Evolutionary conservation across 345 rosid species (phyloP), one percentile per base, ranked within the genome.

Genomic region (Corchorus capsularis): DNA sequence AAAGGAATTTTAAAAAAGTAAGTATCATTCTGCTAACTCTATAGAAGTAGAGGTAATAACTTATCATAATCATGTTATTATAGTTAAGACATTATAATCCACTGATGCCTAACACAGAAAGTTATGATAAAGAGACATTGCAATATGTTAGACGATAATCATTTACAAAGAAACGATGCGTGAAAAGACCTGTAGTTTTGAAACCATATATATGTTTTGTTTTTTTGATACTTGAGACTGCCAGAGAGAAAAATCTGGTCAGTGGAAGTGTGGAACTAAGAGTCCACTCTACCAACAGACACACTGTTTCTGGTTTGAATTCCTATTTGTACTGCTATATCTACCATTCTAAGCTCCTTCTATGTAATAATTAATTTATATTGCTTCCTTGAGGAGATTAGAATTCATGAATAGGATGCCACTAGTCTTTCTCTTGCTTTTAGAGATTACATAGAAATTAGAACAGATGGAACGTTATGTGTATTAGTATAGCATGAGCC

Each of bases 1-100:
- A 85, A 77, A 80, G 86, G 77, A 57, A 57, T 89, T 78, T 71
- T 92, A 78, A 74, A 86, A 59, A 19, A 75, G 99, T 96, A 80
- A 89, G 98, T 86, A 20, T 57, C 74, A 34, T 52, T 47, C 56
- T 71, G 0, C 47, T 32, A 71, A 47, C 49, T 73, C 80, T 77
- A 59, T 71, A 81, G 50, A 13, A 12, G 14, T 34, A 17, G 52
- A 57, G 49, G 54, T 47, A 49, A 55, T 32, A 43, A 20, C 59
- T 70, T 71, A 52, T 10, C 79, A 43, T 59, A 20, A 15, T 34
- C 37, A 16, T 62, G 66, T 61, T 60, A 8, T 19, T n/a, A 35
- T 22, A 3, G 19, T 56, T 50, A 54, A 43, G 34, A 27, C 27
- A 75, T 46, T 79, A 54, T 20, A 54, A 32, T 71, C 57, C 69